Evolutionary conservation across 352 stramenopile genomes (phyloP), one percentile per base, ranked within the genome.

Genomic region (Globisporangium spiculum): DNA sequence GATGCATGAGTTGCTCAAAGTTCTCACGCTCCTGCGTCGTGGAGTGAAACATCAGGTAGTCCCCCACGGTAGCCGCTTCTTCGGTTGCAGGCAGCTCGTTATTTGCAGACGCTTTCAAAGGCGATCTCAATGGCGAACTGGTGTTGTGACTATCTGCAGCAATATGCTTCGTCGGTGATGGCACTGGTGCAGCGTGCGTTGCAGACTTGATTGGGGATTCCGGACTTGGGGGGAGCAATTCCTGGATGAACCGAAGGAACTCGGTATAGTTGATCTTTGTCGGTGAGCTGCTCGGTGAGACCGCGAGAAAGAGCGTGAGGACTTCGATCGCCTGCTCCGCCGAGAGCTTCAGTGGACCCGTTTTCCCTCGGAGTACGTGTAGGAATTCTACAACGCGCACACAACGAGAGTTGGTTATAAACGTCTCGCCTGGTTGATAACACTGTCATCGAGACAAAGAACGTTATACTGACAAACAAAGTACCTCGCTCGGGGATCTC

Each of bases 1-100:
- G 32, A 59, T 88, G 77, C 81, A 89, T 89, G 46, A 89, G 68
- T 7, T 67, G 58, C 72, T 89, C 81, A 69, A 89, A 89, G 65
- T 83, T 78, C 34, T 65, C 56, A n/a, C 76, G 81, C 60, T 89
- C 79, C 5, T 69, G 72, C 4, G 22, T 18, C 0, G 68, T 80
- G 44, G 81, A 77, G 53, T 80, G 71, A 44, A 69, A 74, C 71
- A 89, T 86, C 46, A 89, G 71, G 58, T 88, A 89, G 26, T 86
- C 75, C 16, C 79, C 75, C 0, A 87, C 79, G 8, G 68, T 70
- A 48, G 76, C 64, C 1, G 53, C 64, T 63, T 36, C n/a, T 14
- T n/a, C 10, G 2, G 46, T n/a, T 9, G 4, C 8, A 24, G 22
- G 1, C 3, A 32, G 12, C 34, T 48, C 0, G 26, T 18, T 32